Conservation (phyloP, 2,329 filamentous ascomycete species). For the Ophiostoma angusticollis region DNA sequence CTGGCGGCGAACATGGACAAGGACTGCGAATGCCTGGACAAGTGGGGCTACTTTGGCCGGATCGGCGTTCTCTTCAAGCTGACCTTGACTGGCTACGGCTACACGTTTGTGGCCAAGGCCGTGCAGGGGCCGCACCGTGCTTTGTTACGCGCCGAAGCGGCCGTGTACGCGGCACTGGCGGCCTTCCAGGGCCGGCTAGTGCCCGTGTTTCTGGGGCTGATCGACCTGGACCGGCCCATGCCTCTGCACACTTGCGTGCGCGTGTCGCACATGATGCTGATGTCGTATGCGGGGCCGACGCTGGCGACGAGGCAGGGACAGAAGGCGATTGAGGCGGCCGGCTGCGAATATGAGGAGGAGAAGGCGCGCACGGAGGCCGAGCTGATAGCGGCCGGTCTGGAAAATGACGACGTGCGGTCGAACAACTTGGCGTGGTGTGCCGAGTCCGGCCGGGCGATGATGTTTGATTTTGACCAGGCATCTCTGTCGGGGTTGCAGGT, state of each 20-base stretch:
- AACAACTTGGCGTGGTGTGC: constrained; percentile 3
- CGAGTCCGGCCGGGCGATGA: constrained; percentile 1
- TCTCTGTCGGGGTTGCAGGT: no score
- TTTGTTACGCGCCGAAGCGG: background rate
- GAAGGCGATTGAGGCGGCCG: background rate
- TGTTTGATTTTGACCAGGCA: constrained; percentile 2
- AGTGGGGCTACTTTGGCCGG: constrained; percentile 1
- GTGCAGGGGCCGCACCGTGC: background rate
- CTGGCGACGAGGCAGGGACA: background rate
- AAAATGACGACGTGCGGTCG: background rate
- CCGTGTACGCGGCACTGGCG: background rate
- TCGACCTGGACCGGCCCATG: constrained; percentile 2
- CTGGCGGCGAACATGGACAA: constrained; percentile 7
- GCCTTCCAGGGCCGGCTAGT: constrained; percentile 1
- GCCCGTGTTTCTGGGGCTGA: constrained; percentile 1
- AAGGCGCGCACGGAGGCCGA: background rate
- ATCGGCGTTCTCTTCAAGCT: constrained; percentile 13
- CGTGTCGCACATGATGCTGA: constrained; percentile 3
- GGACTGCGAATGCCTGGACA: constrained; percentile 6
- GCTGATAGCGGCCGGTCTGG: background rate
- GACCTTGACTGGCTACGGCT: constrained; percentile 11
- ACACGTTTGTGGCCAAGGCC: constrained; percentile 13
- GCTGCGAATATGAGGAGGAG: background rate
- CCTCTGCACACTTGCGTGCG: background rate
- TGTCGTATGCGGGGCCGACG: constrained; percentile 4